Conservation (phyloP, 2,329 filamentous ascomycete species). For the Diplodia intermedia region DNA sequence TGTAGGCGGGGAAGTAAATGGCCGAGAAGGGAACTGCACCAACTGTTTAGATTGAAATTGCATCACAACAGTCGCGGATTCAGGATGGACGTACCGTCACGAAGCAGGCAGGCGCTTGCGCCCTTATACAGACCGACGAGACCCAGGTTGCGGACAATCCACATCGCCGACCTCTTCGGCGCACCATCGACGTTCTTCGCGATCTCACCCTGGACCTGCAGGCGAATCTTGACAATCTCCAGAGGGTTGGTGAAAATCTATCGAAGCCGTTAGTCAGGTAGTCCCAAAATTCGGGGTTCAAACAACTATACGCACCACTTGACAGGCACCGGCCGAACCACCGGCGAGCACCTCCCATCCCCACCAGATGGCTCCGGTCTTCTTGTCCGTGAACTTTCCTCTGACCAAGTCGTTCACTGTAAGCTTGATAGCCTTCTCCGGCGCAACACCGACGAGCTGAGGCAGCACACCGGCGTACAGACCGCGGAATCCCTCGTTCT, state of each 20-base stretch:
- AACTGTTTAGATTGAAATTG: conserved; percentile 13
- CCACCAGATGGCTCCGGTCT: conserved; percentile 74
- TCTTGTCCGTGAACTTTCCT: conserved; percentile 73
- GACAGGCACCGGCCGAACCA: conserved; percentile 87
- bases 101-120: conserved; percentile 89
- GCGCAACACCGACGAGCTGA: conserved; percentile 96
- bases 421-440: conserved; percentile 98
- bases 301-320: conserved; percentile 75
- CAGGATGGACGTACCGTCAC: conserved; percentile 63
- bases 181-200: conserved; percentile 83
- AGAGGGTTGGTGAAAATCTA: conserved; percentile 96
- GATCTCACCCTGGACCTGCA: conserved; percentile 96
- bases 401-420: conserved; percentile 96
- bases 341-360: conserved; percentile 82
- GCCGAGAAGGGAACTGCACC: conserved; percentile 84
- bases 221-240: conserved; percentile 98
- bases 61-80: too few relatives aligned
- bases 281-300: not conserved
- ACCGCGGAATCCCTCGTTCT: conserved; percentile 87
- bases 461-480: conserved; percentile 94
- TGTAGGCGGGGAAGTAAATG: conserved; percentile 98
- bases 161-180: conserved; percentile 90
- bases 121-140: conserved; percentile 96
- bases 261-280: conserved; percentile 33
- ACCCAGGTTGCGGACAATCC: conserved; percentile 96